Evolutionary conservation across 164 flowering plant genomes (phyloP).

Genomic region (Akebia trifoliata): DNA sequence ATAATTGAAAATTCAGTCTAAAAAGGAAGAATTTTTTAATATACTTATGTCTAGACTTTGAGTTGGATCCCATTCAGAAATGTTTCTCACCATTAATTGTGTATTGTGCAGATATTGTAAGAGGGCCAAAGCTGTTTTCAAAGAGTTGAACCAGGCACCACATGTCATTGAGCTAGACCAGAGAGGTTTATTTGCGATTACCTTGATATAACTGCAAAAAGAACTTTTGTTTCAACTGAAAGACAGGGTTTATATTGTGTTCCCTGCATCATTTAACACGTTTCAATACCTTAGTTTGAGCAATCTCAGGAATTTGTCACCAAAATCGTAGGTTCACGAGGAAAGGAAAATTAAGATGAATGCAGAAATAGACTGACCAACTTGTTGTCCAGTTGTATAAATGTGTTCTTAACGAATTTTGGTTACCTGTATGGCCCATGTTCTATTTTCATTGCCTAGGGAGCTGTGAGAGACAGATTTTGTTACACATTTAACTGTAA

Average conservation of each 20-base stretch:
- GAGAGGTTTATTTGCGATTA: slow-evolving; percentile 52
- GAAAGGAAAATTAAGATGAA: no score
- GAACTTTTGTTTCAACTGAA: background rate
- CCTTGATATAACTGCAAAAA: background rate
- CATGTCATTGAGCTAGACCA: slow-evolving; percentile 81
- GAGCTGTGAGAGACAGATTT: no score
- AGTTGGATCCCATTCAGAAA: background rate
- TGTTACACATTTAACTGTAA: no score
- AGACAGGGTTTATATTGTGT: background rate
- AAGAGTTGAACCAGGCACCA: slow-evolving; percentile 69
- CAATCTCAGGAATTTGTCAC: background rate
- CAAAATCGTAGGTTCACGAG: no score
- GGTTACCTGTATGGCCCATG: no score
- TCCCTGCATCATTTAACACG: background rate
- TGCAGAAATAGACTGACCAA: no score
- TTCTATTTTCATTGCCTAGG: no score
- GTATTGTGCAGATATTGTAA: slow-evolving; percentile 60
- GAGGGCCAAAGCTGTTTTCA: slow-evolving; percentile 83
- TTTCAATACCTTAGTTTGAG: background rate
- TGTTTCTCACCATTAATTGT: background rate
- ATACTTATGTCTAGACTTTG: background rate
- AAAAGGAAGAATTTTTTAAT: no score
- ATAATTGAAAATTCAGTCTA: no score
- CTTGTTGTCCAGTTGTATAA: no score
- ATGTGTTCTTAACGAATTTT: no score